A percentile compares a stretch with the other conserved stretches of the same genome.
Conservation (phyloP, 2,329 filamentous ascomycete species). For the Alternaria sp. region DNA sequence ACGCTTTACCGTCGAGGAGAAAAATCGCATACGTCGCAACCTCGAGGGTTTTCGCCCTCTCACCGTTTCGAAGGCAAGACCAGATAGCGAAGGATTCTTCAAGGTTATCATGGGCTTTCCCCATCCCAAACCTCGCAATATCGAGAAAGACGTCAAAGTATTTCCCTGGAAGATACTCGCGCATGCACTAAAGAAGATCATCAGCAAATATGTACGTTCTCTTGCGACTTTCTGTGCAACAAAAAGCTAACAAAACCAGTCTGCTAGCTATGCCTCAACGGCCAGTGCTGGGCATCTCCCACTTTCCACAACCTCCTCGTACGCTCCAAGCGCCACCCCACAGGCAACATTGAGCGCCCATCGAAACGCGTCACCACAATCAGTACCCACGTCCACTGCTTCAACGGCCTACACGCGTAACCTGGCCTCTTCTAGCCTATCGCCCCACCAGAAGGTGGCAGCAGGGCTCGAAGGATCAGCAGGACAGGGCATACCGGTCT, state of each 20-base stretch:
- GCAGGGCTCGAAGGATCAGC: constrained; percentile 51
- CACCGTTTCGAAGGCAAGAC: constrained; percentile 91
- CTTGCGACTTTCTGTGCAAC: constrained; percentile 23
- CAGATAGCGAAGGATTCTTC: constrained; percentile 96
- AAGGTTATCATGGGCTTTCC: constrained; percentile 99
- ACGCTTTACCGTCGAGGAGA: constrained; percentile 94
- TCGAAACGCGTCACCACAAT: constrained; percentile 59
- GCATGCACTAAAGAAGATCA: constrained; percentile 94
- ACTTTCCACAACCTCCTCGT: constrained; percentile 39
- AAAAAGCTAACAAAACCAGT: constrained; percentile 58
- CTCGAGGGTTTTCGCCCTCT: constrained; percentile 91
- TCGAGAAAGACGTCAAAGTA: constrained; percentile 99
- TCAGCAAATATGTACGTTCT: constrained; percentile 85
- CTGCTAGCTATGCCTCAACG: constrained; percentile 74
- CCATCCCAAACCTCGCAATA: constrained; percentile 93
- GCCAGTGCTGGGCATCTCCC: constrained; percentile 59
- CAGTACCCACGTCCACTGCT: constrained; percentile 55
- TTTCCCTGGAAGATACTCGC: constrained; percentile 94
- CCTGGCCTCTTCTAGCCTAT: constrained; percentile 55
- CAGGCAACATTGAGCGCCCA: constrained; percentile 59
- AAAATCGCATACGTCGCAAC: constrained; percentile 96
- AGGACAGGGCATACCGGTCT: constrained; percentile 44
- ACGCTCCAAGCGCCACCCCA: constrained; percentile 54
- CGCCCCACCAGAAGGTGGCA: constrained; percentile 54
- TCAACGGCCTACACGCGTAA: constrained; percentile 55